Conservation (phyloP, 2,329 filamentous ascomycete genomes). For the Colletotrichum agaves region DNA sequence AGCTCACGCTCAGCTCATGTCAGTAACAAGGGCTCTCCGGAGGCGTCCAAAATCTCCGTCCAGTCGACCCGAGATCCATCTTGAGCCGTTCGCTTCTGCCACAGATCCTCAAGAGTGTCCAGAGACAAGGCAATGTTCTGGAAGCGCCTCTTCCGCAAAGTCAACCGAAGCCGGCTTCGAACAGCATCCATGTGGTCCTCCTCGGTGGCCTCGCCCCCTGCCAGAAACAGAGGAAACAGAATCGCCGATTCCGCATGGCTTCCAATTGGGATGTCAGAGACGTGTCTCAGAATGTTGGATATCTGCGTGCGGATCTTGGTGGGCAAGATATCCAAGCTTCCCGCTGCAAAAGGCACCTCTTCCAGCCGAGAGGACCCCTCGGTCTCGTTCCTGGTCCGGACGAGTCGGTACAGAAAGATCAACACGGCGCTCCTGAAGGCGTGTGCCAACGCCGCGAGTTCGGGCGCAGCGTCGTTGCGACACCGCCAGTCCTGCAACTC, state of each 20-base stretch:
- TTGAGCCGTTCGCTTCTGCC: constrained; percentile 4
- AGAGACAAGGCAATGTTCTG: constrained; percentile 21
- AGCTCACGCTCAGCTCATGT: no score
- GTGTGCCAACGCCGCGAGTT: constrained; percentile 20
- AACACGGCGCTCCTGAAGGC: constrained; percentile 23
- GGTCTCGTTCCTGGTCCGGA: constrained; percentile 1
- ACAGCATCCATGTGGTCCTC: constrained; percentile 23
- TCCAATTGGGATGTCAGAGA: constrained; percentile 24
- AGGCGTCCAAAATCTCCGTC: constrained; percentile 23
- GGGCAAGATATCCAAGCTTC: constrained; percentile 14
- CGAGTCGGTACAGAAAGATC: constrained; percentile 26
- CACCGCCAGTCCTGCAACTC: constrained; percentile 29
- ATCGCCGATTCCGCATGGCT: constrained; percentile 31
- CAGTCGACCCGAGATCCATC: neutral
- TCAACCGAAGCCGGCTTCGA: constrained; percentile 22
- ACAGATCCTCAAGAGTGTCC: constrained; percentile 19
- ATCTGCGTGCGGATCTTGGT: constrained; percentile 30
- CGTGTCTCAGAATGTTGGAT: constrained; percentile 21
- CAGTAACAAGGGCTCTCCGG: constrained; percentile 21
- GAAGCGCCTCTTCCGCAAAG: constrained; percentile 26
- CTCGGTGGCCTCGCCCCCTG: constrained; percentile 31
- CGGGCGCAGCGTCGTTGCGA: constrained; percentile 8
- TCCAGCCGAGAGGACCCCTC: neutral
- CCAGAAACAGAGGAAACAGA: constrained; percentile 34
- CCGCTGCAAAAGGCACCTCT: neutral